Base-by-base conservation (phyloP, 2,329 filamentous ascomycete genomes). In the Colletotrichum simmondsii region DNA sequence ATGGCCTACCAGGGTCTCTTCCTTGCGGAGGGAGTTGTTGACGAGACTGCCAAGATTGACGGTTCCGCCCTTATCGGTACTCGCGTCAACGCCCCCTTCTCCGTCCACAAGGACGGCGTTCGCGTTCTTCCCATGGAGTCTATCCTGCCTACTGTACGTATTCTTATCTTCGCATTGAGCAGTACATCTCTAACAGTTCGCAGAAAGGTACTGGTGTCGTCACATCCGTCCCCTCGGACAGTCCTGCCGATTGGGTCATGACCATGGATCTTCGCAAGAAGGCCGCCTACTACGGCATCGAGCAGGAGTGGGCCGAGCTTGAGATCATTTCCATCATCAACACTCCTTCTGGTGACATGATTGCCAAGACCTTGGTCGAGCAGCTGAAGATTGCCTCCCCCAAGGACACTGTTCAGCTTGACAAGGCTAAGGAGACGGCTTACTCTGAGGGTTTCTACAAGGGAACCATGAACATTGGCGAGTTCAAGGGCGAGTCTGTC, bases 391-490 rank as follows among this genome's bases (percentile, higher is more conserved):
- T 99, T 80, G 92, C 94, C 76, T 98, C 96, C 14, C 96, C 97
- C 74, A 99, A 99, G 84, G 97, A 99, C 80, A 90, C 92, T 46
- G 97, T 94, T 81, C 93, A 95, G 83, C 91, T 99, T 59, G 93
- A 94, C 58, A 93, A 98, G 82, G 97, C 74, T 58, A 99, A 99
- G 85, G 96, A 98, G 77, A 86, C 97, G 76, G 95, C 97, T 0
- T 99, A 99, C 88, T 98, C 97, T 84, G 95, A 98, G 80, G 97
- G 95, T 19, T 75, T 57, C 87, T 99, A 99, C 87, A 95, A 98
- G 85, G 97, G 97, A 76, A 93, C 89, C 71, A 94, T 99, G 92
- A 87, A 95, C 75, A 89, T 94, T 74, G 97, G 97, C 70, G 94
- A 98, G 35, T 97, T 94, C 85, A 93, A 92, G 82, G 97, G 96